Conservation (phyloP, 371 early-diverging fungal species). For the Syncephalis plumigaleata region DNA sequence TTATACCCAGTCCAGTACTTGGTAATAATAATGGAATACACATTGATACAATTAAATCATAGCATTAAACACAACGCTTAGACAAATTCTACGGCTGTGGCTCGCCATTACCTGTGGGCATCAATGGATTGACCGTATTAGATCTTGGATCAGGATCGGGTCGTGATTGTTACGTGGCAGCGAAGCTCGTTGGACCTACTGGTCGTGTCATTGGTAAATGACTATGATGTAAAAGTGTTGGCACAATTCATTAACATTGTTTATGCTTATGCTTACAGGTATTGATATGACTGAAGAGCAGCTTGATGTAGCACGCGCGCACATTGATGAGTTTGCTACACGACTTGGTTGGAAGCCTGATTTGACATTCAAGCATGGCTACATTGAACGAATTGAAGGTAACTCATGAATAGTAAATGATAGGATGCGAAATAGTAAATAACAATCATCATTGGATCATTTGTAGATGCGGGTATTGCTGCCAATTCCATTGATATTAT, state of each 20-base stretch:
- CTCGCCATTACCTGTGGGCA: conserved; percentile 21
- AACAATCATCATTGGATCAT: background rate
- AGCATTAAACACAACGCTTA: no score
- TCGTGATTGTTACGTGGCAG: conserved; percentile 27
- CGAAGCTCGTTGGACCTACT: conserved; percentile 18
- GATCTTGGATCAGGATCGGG: conserved; percentile 27
- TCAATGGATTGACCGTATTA: conserved; percentile 22
- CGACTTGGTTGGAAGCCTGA: background rate
- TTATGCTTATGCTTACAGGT: conserved; percentile 3
- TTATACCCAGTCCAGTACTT: background rate
- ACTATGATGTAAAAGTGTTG: no score
- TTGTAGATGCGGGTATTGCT: conserved; percentile 15
- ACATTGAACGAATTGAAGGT: background rate
- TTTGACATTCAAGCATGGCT: background rate
- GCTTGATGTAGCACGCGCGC: conserved; percentile 16
- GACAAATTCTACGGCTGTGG: conserved; percentile 22
- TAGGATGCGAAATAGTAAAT: background rate
- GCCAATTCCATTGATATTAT: conserved; percentile 18
- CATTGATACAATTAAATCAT: no score
- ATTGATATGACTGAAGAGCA: conserved; percentile 30
- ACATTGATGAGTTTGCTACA: background rate
- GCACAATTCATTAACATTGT: no score
- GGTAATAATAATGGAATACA: background rate
- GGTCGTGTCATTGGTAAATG: conserved; percentile 15
- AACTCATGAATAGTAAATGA: background rate